phyloP scores from a whole-genome alignment of 164 flowering plant genomes.

The Vitis rotundifolia region DNA sequence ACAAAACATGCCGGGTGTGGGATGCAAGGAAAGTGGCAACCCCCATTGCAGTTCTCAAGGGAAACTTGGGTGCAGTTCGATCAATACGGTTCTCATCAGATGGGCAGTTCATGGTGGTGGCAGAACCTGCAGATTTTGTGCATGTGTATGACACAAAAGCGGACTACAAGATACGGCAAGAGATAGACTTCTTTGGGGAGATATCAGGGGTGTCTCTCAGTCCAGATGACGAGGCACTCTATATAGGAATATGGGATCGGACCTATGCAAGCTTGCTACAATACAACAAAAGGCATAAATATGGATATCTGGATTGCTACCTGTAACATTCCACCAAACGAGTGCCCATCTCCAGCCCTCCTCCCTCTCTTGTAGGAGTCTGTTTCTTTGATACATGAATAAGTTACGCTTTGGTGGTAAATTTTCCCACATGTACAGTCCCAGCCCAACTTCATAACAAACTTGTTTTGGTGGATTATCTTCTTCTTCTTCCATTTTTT shows the following conservation, averaged over 20 bases:
- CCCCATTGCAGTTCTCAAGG: constrained; percentile 48
- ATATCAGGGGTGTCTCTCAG: constrained; percentile 66
- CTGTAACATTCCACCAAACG: constrained; percentile 7
- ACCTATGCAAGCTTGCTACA: constrained; percentile 71
- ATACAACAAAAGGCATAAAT: constrained; percentile 40
- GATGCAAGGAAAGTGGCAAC: constrained; percentile 47
- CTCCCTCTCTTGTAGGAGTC: too few species aligned
- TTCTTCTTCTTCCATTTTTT: too few species aligned
- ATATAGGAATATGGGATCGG: constrained; percentile 66
- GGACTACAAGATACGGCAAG: constrained; percentile 49
- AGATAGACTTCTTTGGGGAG: constrained; percentile 76
- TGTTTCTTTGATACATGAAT: too few species aligned
- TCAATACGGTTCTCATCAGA: constrained; percentile 60
- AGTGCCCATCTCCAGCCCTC: too few species aligned
- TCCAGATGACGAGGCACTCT: constrained; percentile 61
- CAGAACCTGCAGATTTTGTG: constrained; percentile 74
- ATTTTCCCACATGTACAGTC: too few species aligned
- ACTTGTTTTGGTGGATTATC: too few species aligned
- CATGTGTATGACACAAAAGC: constrained; percentile 47
- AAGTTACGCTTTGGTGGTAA: too few species aligned
- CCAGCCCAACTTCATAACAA: too few species aligned
- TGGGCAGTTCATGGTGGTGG: constrained; percentile 59
- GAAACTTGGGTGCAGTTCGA: constrained; percentile 58
- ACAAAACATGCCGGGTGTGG: constrained; percentile 72
- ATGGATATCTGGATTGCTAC: constrained; percentile 54